Base-by-base conservation (phyloP, 176 grass and related monocot species). In the Dendrocalamus sinicus region DNA sequence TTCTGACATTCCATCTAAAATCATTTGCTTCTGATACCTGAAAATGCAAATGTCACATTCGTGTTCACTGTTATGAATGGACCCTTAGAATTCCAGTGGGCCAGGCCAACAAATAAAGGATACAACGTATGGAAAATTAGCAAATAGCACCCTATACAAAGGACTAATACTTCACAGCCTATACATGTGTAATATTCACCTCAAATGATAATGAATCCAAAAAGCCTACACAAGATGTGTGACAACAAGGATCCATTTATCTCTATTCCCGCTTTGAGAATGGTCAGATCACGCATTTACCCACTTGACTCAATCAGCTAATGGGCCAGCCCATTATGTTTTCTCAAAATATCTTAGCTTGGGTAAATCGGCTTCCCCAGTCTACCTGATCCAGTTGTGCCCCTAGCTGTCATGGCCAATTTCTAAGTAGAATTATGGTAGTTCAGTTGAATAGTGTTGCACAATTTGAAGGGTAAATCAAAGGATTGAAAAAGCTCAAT, bases 21-120 rank as follows among this genome's bases (percentile, higher is more conserved):
- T 77, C 46, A 78, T 91, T 78, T 90, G 85, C 47, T 87, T 95
- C 63, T 90, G 90, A 63, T 94, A 90, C 88, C 96, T 98, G 75
- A 86, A 93, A 86, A 82, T 66, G 46, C 3, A 55, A 66, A 57
- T 2, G 58, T 15, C 83, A 77, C 62, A 72, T 90, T 67, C 23
- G 30, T 78, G 9, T 55, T 45, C 5, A 39, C 37, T 39, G 37
- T 39, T 39, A 39, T 39, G 37, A 39, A 39, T 39, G 37, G 37
- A 39, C 37, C 37, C 37, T 39, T 39, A 39, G 37, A 39, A 39
- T 39, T 39, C 37, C 37, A 39, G 37, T 39, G 37, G 37, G 37
- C 37, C 37, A 39, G 37, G 37, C 37, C 37, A 39, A 39, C 37
- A 39, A 4, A 39, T 39, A 39, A 4, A 39, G 37, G 37, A 39